Conservation (phyloP, 176 grass and related monocot genomes). For the Rhynchospora breviuscula region DNA sequence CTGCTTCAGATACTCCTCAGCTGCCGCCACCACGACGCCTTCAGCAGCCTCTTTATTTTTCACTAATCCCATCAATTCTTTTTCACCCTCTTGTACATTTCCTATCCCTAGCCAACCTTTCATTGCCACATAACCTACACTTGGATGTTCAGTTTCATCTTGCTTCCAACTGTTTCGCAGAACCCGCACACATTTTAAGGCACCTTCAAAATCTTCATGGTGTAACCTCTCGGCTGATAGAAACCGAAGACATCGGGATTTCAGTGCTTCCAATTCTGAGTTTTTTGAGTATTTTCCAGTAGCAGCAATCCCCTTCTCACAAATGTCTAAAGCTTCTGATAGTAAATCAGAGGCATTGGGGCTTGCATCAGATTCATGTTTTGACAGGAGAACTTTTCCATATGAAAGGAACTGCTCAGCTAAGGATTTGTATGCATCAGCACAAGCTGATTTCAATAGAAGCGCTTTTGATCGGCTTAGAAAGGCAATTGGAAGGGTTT, state of each 20-base stretch:
- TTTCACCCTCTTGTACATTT: constrained; percentile 60
- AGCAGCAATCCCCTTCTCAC: constrained; percentile 54
- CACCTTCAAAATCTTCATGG: constrained; percentile 67
- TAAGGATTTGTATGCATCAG: constrained; percentile 38
- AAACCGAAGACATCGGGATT: constrained; percentile 61
- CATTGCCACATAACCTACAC: constrained; percentile 57
- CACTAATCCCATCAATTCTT: constrained; percentile 63
- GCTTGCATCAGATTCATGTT: constrained; percentile 36
- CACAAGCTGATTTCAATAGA: constrained; percentile 25
- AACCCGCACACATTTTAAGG: constrained; percentile 48
- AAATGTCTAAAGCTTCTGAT: constrained; percentile 79
- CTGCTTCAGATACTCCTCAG: constrained; percentile 56
- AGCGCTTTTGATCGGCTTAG: constrained; percentile 72
- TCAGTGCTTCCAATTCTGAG: constrained; percentile 44
- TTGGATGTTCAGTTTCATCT: constrained; percentile 52
- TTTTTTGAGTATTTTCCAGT: constrained; percentile 21
- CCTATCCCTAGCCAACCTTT: constrained; percentile 50
- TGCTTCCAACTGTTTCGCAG: constrained; percentile 32
- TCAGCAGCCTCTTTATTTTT: constrained; percentile 52
- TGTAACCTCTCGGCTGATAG: constrained; percentile 65
- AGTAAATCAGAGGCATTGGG: constrained; percentile 61
- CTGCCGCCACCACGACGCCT: constrained; percentile 46
- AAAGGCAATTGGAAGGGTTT: constrained; percentile 63
- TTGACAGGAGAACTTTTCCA: constrained; percentile 42
- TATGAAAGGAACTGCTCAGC: constrained; percentile 62